phyloP scores from a whole-genome alignment of 495 filamentous ascomycete species.

The Evernia prunastri region DNA sequence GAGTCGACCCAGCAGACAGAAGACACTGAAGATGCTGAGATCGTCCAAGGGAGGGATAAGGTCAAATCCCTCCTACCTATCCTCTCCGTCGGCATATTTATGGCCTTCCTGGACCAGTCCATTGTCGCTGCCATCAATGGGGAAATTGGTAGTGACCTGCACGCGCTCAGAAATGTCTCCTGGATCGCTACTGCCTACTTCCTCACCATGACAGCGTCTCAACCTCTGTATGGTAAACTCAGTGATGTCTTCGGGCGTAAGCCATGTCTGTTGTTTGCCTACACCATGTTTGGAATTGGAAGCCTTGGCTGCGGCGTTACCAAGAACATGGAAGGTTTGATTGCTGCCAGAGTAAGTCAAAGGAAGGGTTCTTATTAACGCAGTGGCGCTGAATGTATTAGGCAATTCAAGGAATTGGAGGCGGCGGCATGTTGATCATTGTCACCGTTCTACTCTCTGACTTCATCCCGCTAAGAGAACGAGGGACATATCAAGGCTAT shows the following conservation, averaged over 20 bases:
- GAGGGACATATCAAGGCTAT: slow-evolving; percentile 21
- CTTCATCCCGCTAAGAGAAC: slow-evolving; percentile 13
- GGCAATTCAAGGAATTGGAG: slow-evolving; percentile 20
- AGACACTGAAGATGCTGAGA: not conserved
- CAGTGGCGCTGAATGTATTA: not conserved
- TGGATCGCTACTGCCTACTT: slow-evolving; percentile 24
- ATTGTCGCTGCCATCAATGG: slow-evolving; percentile 21
- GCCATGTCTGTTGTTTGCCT: slow-evolving; percentile 18
- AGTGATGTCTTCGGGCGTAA: slow-evolving; percentile 23
- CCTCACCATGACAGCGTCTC: slow-evolving; percentile 20
- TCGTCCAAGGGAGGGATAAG: slow-evolving; percentile 10
- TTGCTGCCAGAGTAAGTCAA: slow-evolving; percentile 21
- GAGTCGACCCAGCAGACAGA: slow-evolving; percentile 12
- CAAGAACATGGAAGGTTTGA: slow-evolving; percentile 13
- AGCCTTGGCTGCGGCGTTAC: slow-evolving; percentile 20
- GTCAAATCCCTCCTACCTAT: slow-evolving; percentile 13
- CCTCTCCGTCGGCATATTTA: slow-evolving; percentile 16
- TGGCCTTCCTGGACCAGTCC: slow-evolving; percentile 17
- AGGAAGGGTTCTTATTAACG: not conserved
- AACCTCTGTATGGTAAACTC: slow-evolving; percentile 21
- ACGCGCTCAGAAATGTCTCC: slow-evolving; percentile 17
- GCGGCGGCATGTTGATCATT: slow-evolving; percentile 20
- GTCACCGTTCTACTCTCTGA: slow-evolving; percentile 20
- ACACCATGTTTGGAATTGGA: slow-evolving; percentile 17
- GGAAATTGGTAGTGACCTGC: slow-evolving; percentile 21